A percentile compares a stretch with the other conserved stretches of the same genome.
phyloP scores from a whole-genome alignment of 768 basidiomycete genomes.

The Mycena indigotica region DNA sequence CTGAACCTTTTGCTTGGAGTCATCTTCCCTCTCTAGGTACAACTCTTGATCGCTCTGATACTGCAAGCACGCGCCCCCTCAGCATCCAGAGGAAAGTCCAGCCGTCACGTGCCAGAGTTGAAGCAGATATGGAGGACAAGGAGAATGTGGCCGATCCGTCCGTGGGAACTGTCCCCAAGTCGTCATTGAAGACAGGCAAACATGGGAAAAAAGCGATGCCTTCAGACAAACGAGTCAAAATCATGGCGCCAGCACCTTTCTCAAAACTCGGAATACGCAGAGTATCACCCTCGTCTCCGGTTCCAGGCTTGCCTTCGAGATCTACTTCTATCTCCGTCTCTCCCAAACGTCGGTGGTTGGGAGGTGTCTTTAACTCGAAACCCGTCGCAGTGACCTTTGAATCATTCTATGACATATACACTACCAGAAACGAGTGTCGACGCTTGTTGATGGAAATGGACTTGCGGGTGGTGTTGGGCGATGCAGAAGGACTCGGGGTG shows the following conservation, averaged over 20 bases:
- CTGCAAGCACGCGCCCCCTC: constrained; percentile 43
- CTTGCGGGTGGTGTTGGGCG: constrained; percentile 65
- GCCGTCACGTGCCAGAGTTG: constrained; percentile 26
- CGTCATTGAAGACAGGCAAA: constrained; percentile 44
- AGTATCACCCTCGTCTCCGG: constrained; percentile 38
- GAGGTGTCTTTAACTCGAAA: constrained; percentile 85
- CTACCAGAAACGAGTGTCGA: constrained; percentile 74
- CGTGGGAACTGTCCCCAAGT: constrained; percentile 33
- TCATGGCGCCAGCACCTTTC: constrained; percentile 48
- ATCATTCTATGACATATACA: constrained; percentile 60
- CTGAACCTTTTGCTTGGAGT: constrained; percentile 4
- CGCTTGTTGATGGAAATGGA: constrained; percentile 72
- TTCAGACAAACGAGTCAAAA: constrained; percentile 45
- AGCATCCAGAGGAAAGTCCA: constrained; percentile 43
- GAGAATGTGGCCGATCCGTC: constrained; percentile 49
- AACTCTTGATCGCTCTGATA: constrained; percentile 8
- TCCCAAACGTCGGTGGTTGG: constrained; percentile 80
- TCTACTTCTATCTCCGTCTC: constrained; percentile 44
- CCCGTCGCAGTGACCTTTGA: constrained; percentile 59
- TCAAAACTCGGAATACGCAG: constrained; percentile 41
- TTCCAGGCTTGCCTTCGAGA: constrained; percentile 50
- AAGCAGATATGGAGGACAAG: constrained; percentile 45
- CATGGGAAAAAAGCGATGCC: constrained; percentile 19
- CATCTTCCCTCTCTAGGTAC: constrained; percentile 3
- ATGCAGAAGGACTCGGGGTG: constrained; percentile 62